phyloP scores from a whole-genome alignment of 2,329 filamentous ascomycete genomes.

The Aspergillus brasiliensis region DNA sequence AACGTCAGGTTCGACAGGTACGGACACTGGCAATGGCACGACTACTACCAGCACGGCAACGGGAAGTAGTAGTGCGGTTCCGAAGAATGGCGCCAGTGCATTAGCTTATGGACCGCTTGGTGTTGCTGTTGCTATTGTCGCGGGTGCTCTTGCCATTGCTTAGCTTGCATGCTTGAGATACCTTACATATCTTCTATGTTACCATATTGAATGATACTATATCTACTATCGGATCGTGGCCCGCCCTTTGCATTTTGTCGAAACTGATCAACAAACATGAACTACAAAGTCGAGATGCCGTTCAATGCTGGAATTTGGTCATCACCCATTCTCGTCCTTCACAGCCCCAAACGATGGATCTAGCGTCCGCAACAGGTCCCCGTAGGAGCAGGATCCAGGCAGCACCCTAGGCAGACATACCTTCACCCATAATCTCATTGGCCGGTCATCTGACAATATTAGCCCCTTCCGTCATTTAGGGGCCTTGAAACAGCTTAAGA shows the following conservation, averaged over 20 bases:
- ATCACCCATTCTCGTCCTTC: too few relatives aligned
- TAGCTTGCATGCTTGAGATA: neutral
- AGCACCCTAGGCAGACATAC: neutral
- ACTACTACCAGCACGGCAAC: neutral
- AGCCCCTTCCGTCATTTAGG: too few relatives aligned
- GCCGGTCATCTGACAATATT: too few relatives aligned
- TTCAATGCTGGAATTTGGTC: too few relatives aligned
- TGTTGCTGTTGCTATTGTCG: neutral
- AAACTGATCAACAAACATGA: too few relatives aligned
- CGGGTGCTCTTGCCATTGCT: neutral
- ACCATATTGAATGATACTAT: too few relatives aligned
- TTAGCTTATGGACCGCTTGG: neutral
- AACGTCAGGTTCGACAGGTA: neutral
- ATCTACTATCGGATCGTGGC: too few relatives aligned
- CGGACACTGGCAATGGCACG: neutral
- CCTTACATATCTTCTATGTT: too few relatives aligned
- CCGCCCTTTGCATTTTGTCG: too few relatives aligned
- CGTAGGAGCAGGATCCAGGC: neutral
- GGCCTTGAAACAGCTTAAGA: too few relatives aligned
- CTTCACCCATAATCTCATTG: too few relatives aligned
- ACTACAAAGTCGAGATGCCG: too few relatives aligned
- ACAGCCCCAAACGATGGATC: neutral
- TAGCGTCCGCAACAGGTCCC: neutral
- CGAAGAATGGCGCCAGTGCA: neutral
- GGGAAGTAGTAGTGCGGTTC: neutral